Evolutionary conservation across 2,329 filamentous ascomycete genomes (phyloP), one percentile per base, ranked within the genome.

Genomic region (Alternaria sp.): DNA sequence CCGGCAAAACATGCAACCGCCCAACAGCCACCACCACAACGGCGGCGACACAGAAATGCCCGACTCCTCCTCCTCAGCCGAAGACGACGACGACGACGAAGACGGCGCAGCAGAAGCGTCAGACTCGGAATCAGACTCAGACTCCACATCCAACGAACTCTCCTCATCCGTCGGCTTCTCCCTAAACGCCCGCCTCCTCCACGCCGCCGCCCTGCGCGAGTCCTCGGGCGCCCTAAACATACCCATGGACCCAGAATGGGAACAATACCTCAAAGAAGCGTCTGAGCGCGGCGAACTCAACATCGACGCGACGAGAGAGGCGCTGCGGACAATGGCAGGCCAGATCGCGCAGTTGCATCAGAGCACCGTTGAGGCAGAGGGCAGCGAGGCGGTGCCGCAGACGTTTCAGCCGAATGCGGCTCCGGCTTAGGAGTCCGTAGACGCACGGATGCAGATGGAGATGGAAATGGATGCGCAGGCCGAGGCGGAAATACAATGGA

Each of bases 241-340:
- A 50, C 84, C 87, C 25, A 84, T 92, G 68, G 90, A 92, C 73
- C 89, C 90, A 66, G 89, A 90, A 70, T 92, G 89, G 89, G 90
- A 92, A 77, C 89, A 91, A 76, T 92, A 89, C 87, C 81, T 92
- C 63, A 92, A 92, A 79, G 88, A 89, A 71, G 89, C 87, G 46
- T 86, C 90, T 52, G 90, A 92, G 72, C 84, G 86, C 6, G 89
- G 89, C 59, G 77, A 79, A 54, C 71, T 78, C 43, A 76, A 77
- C 58, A 74, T 78, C 43, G 76, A 77, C 46, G 74, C 74, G 2
- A 77, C 77, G 12, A 59, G 74, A 11, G 73, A 76, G 49, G 74
- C 75, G 9, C 67, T 79, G 43, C 57, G 76, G 12, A 70, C 63
- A 13, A 75, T 78, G 71, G 74, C 75, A 0, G 73, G 71, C 40